A percentile compares a stretch with the other conserved stretches of the same genome.
phyloP scores from a whole-genome alignment of 2,329 filamentous ascomycete genomes.

The Pseudogymnoascus sp. region DNA sequence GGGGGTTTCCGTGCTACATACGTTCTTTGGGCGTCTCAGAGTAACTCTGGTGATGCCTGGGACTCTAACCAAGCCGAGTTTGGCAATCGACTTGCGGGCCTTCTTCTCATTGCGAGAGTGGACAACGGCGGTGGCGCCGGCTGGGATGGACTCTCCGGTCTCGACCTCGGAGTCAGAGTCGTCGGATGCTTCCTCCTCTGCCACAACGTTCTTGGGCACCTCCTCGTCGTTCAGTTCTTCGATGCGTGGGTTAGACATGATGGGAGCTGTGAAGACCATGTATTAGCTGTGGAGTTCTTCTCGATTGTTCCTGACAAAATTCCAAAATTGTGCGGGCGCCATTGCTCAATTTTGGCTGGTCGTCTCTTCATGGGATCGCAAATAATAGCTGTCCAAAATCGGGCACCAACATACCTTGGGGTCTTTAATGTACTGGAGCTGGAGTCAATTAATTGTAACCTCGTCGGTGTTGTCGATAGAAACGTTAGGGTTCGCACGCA shows the following conservation, averaged over 20 bases:
- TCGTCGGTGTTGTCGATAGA: slow-evolving; percentile 4
- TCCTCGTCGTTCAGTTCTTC: slow-evolving; percentile 96
- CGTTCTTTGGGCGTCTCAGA: slow-evolving; percentile 96
- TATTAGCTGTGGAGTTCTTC: slow-evolving; percentile 14
- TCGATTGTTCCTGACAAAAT: background rate
- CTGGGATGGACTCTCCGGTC: slow-evolving; percentile 59
- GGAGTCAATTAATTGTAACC: background rate
- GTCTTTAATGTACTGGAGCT: slow-evolving; percentile 1
- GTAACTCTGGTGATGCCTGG: slow-evolving; percentile 97
- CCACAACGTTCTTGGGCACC: slow-evolving; percentile 69
- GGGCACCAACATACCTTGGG: background rate
- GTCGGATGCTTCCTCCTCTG: slow-evolving; percentile 61
- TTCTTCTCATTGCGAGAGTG: slow-evolving; percentile 99
- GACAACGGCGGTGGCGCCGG: slow-evolving; percentile 80
- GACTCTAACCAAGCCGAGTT: slow-evolving; percentile 93
- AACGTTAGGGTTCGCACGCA: slow-evolving; percentile 5
- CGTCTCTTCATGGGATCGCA: background rate
- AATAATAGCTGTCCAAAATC: background rate
- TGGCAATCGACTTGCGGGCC: slow-evolving; percentile 97
- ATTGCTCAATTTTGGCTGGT: slow-evolving; percentile 4
- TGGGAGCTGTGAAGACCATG: slow-evolving; percentile 33
- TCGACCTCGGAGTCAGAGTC: slow-evolving; percentile 72
- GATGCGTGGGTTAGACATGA: slow-evolving; percentile 95
- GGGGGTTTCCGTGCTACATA: slow-evolving; percentile 45
- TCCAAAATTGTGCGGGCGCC: slow-evolving; percentile 2